Percentiles rank a stretch among this genome's conserved stretches.
phyloP scores from a whole-genome alignment of 495 filamentous ascomycete species.

The Trichoderma virens region DNA sequence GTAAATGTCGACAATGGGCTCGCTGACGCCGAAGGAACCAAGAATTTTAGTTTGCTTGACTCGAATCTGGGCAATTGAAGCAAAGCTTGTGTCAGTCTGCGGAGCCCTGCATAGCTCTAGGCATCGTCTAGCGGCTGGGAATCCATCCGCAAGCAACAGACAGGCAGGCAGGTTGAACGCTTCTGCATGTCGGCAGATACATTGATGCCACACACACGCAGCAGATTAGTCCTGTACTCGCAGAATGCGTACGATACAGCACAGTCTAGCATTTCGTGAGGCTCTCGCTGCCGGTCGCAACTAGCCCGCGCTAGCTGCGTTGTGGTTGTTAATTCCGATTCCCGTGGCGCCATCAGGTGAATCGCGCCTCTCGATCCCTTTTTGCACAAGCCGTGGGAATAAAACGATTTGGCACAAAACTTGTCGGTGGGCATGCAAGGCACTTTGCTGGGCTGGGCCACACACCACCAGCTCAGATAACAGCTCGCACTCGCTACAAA shows the following conservation, averaged over 20 bases:
- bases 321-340: no score
- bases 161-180: no score
- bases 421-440: not conserved
- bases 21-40: slow-evolving; percentile 6
- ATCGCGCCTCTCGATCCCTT: no score
- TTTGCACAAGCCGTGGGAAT: no score
- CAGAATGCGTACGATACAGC: no score
- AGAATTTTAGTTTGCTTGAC: not conserved
- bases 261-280: not conserved
- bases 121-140: not conserved
- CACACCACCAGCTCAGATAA: no score
- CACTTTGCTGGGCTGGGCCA: slow-evolving; percentile 1
- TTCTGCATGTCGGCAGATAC: slow-evolving; percentile 1
- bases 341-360: no score
- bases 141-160: not conserved
- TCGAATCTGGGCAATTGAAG: not conserved
- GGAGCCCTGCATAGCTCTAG: not conserved
- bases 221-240: no score
- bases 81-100: not conserved
- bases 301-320: no score
- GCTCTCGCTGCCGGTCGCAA: no score
- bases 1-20: not conserved
- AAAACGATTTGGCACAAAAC: no score
- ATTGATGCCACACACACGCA: no score
- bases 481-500: not conserved